These are phyloP conservation scores for Trichoderma pleuroti DNA, from an alignment of 2,329 filamentous ascomycete genomes.

Conservation along the genomic window DNA sequence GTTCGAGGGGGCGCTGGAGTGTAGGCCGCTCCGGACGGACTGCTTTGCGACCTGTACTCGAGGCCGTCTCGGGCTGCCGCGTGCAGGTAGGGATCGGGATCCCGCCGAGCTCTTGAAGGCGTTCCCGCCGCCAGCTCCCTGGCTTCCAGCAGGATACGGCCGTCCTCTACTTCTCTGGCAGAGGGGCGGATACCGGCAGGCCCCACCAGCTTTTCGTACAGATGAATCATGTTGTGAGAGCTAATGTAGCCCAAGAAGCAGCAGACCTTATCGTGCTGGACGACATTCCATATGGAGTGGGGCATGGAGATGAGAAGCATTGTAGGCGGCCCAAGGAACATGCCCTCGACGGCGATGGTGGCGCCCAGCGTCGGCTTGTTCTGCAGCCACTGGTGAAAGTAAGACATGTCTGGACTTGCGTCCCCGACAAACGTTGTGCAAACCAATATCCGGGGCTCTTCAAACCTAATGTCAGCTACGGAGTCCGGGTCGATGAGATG, in stretches of 20 bases:
- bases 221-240: conserved; percentile 63
- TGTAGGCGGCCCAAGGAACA: conserved; percentile 64
- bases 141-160: conserved; percentile 54
- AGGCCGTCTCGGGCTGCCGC: conserved; percentile 27
- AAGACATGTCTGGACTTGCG: conserved; percentile 62
- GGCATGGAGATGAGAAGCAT: conserved; percentile 66
- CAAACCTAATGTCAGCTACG: conserved; percentile 55
- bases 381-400: conserved; percentile 64
- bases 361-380: conserved; percentile 54
- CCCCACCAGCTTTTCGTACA: conserved; percentile 58
- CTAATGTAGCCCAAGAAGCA: conserved; percentile 63
- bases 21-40: conserved; percentile 26
- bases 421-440: conserved; percentile 66
- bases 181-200: conserved; percentile 43
- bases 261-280: conserved; percentile 65
- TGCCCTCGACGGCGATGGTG: conserved; percentile 62
- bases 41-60: conserved; percentile 29
- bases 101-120: conserved; percentile 29
- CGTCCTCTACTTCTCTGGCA: conserved; percentile 54
- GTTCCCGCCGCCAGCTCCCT: conserved; percentile 43
- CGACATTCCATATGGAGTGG: conserved; percentile 58
- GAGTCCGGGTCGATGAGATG: conserved; percentile 46
- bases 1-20: conserved; percentile 22
- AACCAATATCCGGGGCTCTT: conserved; percentile 60
- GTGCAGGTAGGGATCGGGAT: conserved; percentile 28